phyloP scores from a whole-genome alignment of 2,329 filamentous ascomycete genomes.

The Colletotrichum cuscutae region DNA sequence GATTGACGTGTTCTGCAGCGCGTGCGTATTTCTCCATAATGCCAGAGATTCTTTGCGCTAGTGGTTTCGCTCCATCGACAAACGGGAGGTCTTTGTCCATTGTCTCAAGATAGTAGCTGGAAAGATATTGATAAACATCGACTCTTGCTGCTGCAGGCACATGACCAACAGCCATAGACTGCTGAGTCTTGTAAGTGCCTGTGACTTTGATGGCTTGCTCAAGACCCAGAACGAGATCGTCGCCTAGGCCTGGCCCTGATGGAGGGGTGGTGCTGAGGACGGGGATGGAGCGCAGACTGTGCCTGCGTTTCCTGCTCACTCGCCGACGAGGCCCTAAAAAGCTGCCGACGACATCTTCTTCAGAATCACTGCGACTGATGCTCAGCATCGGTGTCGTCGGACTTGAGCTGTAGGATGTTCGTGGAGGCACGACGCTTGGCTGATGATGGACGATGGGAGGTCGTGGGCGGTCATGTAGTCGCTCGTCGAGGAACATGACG shows the following conservation, averaged over 20 bases:
- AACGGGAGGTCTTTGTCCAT: slow-evolving; percentile 60
- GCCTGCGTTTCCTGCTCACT: slow-evolving; percentile 52
- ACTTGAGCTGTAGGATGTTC: slow-evolving; percentile 59
- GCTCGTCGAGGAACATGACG: slow-evolving; percentile 71
- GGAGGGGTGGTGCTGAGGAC: slow-evolving; percentile 66
- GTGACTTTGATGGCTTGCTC: slow-evolving; percentile 69
- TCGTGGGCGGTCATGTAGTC: slow-evolving; percentile 57
- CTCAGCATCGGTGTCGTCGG: slow-evolving; percentile 62
- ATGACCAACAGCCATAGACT: slow-evolving; percentile 71
- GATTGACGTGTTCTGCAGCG: slow-evolving; percentile 65
- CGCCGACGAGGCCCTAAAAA: slow-evolving; percentile 63
- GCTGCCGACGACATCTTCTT: slow-evolving; percentile 70
- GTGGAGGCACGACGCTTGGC: slow-evolving; percentile 44
- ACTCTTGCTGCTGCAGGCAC: slow-evolving; percentile 63
- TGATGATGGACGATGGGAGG: slow-evolving; percentile 49
- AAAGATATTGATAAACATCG: slow-evolving; percentile 65
- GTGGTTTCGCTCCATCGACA: slow-evolving; percentile 45
- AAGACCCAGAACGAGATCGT: slow-evolving; percentile 60
- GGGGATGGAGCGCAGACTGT: slow-evolving; percentile 44
- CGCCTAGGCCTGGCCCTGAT: slow-evolving; percentile 50
- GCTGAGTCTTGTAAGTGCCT: slow-evolving; percentile 67
- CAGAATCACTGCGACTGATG: slow-evolving; percentile 71
- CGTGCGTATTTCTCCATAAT: slow-evolving; percentile 68
- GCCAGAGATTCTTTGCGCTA: slow-evolving; percentile 58
- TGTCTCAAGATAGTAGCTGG: slow-evolving; percentile 65